Evolutionary conservation across 768 basidiomycete genomes (phyloP), one percentile per base, ranked within the genome.

Genomic region (Mycena alexandri): DNA sequence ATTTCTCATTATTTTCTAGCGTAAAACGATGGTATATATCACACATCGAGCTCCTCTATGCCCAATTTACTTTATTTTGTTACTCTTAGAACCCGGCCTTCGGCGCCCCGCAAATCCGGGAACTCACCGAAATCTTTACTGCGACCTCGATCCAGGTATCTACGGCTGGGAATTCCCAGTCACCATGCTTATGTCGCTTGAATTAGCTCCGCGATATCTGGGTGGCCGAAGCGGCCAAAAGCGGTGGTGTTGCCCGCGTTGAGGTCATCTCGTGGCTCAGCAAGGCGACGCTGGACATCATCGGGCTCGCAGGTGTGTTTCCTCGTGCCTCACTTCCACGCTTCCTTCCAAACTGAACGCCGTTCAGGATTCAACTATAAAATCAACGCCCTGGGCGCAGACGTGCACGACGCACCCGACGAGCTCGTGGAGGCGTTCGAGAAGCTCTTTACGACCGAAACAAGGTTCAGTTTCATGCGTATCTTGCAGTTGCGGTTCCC

Each of bases 251-350:
- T 0, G 70, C 48, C 3, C 69, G 75, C 5, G 72, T 89, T 47
- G 87, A 91, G 50, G 82, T 86, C 7, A 74, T 86, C 52, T 73
- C 78, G 1, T 89, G 83, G 83, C 78, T 90, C 1, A 83, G 81
- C 29, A 83, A 84, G 51, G 81, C 85, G 7, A 89, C 88, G 8
- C 78, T 90, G 13, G 89, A 90, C 62, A 83, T 88, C 54, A 89
- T 91, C 57, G 88, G 88, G 16, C 78, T 87, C 44, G 85, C 72
- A 80, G 84, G 87, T 21, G 82, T 79, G 56, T 86, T 86, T 29
- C 21, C 21, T 29, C 14, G 16, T 16, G 19, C 43, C 43, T 2
- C 14, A 38, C 38, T 38, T 10, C 9, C 38, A 10, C 9, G 10
- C 38, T 2, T 38, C 9, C n/a, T n/a, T n/a, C n/a, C n/a, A n/a